A percentile compares a stretch with the other conserved stretches of the same genome.
Conservation (phyloP, 2,329 filamentous ascomycete species). For the Aureobasidium sp. region DNA sequence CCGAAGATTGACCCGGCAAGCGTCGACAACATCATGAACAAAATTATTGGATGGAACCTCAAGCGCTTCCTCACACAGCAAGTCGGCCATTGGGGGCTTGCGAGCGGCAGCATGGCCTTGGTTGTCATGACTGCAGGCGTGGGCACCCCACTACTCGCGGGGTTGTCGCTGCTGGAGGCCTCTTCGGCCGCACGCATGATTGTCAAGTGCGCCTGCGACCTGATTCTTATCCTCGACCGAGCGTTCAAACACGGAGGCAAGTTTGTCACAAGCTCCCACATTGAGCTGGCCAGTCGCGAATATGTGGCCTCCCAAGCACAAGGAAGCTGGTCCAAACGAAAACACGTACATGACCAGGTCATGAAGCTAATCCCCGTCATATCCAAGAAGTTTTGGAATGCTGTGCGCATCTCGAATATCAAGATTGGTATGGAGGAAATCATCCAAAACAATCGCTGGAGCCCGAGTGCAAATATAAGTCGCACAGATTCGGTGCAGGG, state of each 20-base stretch:
- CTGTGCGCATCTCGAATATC: neutral
- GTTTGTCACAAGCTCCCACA: neutral
- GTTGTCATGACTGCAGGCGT: neutral
- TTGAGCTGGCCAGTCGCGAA: neutral
- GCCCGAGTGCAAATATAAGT: neutral
- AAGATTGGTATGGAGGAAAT: neutral
- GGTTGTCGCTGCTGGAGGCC: neutral
- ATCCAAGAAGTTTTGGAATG: neutral
- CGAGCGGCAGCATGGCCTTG: too few species aligned
- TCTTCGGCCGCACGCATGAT: neutral
- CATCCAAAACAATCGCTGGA: neutral
- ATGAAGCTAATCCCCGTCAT: neutral
- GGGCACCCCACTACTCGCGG: neutral
- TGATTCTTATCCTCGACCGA: neutral
- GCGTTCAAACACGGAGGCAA: neutral
- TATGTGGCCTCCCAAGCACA: neutral
- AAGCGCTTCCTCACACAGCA: neutral
- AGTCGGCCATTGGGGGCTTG: neutral
- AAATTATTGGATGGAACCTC: neutral
- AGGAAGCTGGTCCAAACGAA: neutral
- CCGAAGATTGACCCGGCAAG: neutral
- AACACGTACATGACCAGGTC: neutral
- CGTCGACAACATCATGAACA: neutral
- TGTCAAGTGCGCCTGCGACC: neutral
- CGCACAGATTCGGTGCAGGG: neutral